Conservation (phyloP, 2,329 filamentous ascomycete genomes). For the Beauveria medogensis region DNA sequence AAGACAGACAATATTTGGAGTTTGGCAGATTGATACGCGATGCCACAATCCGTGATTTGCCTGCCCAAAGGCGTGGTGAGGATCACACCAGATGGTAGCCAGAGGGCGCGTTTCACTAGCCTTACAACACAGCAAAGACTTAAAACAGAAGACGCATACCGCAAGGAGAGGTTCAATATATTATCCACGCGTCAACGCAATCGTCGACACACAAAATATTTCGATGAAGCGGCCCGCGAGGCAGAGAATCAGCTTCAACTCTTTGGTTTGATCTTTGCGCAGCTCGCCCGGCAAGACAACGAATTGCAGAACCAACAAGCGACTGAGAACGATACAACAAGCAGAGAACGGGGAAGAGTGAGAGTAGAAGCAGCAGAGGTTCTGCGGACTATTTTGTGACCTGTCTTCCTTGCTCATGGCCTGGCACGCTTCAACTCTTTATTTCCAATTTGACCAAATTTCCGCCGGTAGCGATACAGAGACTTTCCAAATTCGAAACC, state of each 20-base stretch:
- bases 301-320: too few species aligned
- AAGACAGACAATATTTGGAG: too few species aligned
- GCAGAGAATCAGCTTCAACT: too few species aligned
- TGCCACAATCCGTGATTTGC: neutral
- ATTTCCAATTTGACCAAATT: neutral
- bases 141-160: neutral
- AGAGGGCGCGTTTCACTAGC: neutral
- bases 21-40: neutral
- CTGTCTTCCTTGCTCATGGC: neutral
- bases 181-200: too few species aligned
- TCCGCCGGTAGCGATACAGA: neutral
- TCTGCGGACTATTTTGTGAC: too few species aligned
- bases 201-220: too few species aligned
- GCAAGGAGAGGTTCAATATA: neutral
- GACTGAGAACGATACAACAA: too few species aligned
- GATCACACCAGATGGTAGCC: neutral
- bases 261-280: too few species aligned
- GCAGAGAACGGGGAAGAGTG: too few species aligned
- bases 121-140: neutral
- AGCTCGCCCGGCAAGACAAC: too few species aligned
- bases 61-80: neutral
- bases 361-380: too few species aligned
- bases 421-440: neutral
- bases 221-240: too few species aligned
- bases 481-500: neutral